These are phyloP conservation scores for Porcisia deanei DNA, from an alignment of 208 protist genomes.

Conservation along the genomic window DNA sequence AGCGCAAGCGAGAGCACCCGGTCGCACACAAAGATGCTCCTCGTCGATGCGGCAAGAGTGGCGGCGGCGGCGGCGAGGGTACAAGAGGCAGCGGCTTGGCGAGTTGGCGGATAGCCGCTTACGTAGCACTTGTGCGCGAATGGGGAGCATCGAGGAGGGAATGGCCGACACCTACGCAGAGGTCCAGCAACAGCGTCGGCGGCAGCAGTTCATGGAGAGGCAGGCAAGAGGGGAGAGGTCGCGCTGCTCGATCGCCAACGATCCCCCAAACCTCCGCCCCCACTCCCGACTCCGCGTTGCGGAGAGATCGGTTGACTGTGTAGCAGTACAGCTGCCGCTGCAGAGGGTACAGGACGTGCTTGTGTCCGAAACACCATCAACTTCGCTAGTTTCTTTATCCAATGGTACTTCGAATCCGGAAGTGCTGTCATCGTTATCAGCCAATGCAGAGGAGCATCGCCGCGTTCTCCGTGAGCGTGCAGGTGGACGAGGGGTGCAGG, in stretches of 20 bases:
- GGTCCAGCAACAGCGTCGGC: constrained; percentile 4
- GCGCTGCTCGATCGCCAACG: not conserved
- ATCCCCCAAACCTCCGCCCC: not conserved
- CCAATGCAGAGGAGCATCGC: no score
- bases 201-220: not conserved
- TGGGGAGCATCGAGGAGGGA: constrained; percentile 4
- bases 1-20: not conserved
- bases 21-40: not conserved
- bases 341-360: not conserved
- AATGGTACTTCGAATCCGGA: not conserved
- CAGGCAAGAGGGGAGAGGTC: not conserved
- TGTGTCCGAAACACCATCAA: not conserved
- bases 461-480: no score
- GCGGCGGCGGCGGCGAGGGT: not conserved
- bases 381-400: not conserved
- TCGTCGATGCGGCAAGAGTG: not conserved
- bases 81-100: not conserved
- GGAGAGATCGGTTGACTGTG: constrained; percentile 23
- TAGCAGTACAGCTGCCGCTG: constrained; percentile 30
- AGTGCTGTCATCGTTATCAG: not conserved
- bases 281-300: not conserved
- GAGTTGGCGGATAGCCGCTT: no score
- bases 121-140: not conserved
- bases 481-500: not conserved
- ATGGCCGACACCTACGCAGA: constrained; percentile 15